Percentiles rank a stretch among this genome's conserved stretches.
These are phyloP conservation scores for Helicocarpus griseus DNA, from an alignment of 2,329 filamentous ascomycete species.

Conservation along the genomic window DNA sequence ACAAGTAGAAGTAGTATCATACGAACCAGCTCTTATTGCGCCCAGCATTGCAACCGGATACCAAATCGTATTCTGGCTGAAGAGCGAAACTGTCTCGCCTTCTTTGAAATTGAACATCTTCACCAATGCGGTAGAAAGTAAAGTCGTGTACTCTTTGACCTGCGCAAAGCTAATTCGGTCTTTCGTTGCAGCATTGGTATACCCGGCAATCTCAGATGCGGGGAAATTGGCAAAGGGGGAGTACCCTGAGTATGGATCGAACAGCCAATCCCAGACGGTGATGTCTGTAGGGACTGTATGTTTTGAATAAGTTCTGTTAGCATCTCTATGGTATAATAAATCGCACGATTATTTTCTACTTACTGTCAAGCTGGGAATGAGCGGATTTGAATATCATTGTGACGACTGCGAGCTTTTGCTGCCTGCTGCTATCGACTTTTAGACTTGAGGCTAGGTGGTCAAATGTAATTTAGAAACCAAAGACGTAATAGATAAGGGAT, in stretches of 20 bases:
- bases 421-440: too few species aligned
- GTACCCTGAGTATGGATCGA: constrained; percentile 40
- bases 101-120: constrained; percentile 45
- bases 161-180: constrained; percentile 50
- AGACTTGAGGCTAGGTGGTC: too few species aligned
- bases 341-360: too few species aligned
- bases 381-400: too few species aligned
- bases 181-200: constrained; percentile 50
- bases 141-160: constrained; percentile 47
- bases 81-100: constrained; percentile 51
- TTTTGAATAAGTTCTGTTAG: not conserved
- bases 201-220: constrained; percentile 38
- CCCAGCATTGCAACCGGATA: constrained; percentile 56
- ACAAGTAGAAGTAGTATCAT: constrained; percentile 17
- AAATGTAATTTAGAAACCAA: too few species aligned
- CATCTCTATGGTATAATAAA: too few species aligned
- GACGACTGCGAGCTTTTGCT: too few species aligned
- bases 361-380: too few species aligned
- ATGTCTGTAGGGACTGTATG: constrained; percentile 43
- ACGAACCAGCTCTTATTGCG: constrained; percentile 39
- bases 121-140: constrained; percentile 51
- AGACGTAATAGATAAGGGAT: too few species aligned
- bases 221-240: constrained; percentile 38
- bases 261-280: constrained; percentile 54
- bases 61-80: constrained; percentile 57